A percentile compares a stretch with the other conserved stretches of the same genome.
Evolutionary conservation across 2,329 filamentous ascomycete species (phyloP).

Genomic region (Colletotrichum costaricense): DNA sequence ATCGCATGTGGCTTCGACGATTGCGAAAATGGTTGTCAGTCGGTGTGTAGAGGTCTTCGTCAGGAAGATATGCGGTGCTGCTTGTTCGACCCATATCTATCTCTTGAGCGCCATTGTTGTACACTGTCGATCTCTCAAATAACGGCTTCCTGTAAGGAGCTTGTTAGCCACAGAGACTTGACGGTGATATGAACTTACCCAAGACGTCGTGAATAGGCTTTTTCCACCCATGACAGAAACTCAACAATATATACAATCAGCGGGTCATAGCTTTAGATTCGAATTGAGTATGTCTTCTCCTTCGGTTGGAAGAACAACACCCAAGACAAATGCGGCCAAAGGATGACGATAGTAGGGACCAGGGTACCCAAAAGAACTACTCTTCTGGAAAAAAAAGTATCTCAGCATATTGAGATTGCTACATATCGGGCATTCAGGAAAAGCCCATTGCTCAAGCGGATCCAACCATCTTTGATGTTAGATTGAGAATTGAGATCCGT

Average conservation of each 20-base stretch:
- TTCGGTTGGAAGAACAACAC: too few species aligned
- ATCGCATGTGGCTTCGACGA: neutral
- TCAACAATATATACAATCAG: slow-evolving; percentile 17
- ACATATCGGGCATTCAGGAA: too few species aligned
- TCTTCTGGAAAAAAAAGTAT: too few species aligned
- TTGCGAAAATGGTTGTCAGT: slow-evolving; percentile 8
- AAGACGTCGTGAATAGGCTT: neutral
- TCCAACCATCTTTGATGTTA: too few species aligned
- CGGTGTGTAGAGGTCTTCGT: neutral
- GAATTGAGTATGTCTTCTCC: too few species aligned
- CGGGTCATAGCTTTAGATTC: slow-evolving; percentile 3
- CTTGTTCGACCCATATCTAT: neutral
- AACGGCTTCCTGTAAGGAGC: neutral
- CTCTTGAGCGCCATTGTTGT: neutral
- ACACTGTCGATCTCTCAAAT: slow-evolving; percentile 1
- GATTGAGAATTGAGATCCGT: too few species aligned
- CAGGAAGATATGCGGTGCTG: slow-evolving; percentile 7
- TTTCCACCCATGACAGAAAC: slow-evolving; percentile 13
- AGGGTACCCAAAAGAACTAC: too few species aligned
- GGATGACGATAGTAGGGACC: too few species aligned
- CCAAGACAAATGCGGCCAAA: too few species aligned
- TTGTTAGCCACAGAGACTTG: neutral
- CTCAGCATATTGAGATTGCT: too few species aligned
- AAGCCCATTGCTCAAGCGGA: too few species aligned
- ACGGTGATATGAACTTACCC: neutral